Evolutionary conservation across 805 yeast species (phyloP).

Genomic region (Jamesozyma hellenica): DNA sequence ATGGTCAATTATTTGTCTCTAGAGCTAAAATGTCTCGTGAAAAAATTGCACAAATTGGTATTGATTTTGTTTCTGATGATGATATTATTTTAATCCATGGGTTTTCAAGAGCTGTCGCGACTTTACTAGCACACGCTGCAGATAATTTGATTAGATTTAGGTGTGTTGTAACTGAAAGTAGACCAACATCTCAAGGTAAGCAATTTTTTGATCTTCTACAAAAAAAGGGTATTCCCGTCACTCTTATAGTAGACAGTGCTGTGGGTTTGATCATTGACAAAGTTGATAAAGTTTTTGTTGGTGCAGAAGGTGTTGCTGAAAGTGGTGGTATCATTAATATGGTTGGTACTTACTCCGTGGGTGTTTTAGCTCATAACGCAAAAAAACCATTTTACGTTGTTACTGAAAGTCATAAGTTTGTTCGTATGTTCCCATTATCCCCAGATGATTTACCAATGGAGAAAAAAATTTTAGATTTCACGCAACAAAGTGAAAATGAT

Average conservation of each 20-base stretch:
- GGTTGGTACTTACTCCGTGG: constrained; percentile 90
- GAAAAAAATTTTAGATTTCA: constrained; percentile 38
- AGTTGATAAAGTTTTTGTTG: constrained; percentile 87
- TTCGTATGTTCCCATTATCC: constrained; percentile 87
- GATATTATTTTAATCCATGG: constrained; percentile 87
- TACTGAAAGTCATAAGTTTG: constrained; percentile 92
- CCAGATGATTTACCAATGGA: constrained; percentile 80
- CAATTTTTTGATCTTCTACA: constrained; percentile 61
- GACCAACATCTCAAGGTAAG: constrained; percentile 71
- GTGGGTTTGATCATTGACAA: constrained; percentile 88
- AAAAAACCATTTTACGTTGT: constrained; percentile 91
- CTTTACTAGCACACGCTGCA: constrained; percentile 67
- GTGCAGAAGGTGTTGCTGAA: constrained; percentile 99
- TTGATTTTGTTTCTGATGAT: constrained; percentile 85
- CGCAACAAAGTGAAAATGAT: constrained; percentile 15
- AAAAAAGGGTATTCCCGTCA: constrained; percentile 71
- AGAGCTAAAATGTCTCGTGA: constrained; percentile 86
- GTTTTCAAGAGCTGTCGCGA: constrained; percentile 78
- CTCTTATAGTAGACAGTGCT: constrained; percentile 81
- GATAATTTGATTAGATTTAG: constrained; percentile 71
- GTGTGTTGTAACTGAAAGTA: constrained; percentile 86
- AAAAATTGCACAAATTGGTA: constrained; percentile 78
- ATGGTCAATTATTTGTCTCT: constrained; percentile 83
- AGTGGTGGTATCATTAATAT: constrained; percentile 96
- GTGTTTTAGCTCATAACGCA: constrained; percentile 81